These are phyloP conservation scores for Suillus spraguei DNA, from an alignment of 768 basidiomycete species.

Conservation along the genomic window DNA sequence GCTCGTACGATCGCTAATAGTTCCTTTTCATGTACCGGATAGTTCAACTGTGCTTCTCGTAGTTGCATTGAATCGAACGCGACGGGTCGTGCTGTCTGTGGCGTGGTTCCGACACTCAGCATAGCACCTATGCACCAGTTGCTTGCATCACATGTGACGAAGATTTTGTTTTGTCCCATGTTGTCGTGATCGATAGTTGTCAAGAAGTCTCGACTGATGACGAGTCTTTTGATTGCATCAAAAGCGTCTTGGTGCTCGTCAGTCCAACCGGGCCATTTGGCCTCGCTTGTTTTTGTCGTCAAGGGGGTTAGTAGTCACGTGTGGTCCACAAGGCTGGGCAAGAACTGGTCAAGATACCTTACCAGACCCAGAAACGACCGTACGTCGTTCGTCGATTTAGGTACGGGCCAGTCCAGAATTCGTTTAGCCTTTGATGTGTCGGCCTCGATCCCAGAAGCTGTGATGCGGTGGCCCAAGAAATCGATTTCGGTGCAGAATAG, in stretches of 20 bases:
- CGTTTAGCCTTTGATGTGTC: slow-evolving; percentile 27
- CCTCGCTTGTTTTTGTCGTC: slow-evolving; percentile 23
- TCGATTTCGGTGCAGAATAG: slow-evolving; percentile 27
- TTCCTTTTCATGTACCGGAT: slow-evolving; percentile 43
- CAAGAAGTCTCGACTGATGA: slow-evolving; percentile 27
- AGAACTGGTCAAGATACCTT: slow-evolving; percentile 19
- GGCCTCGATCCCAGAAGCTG: slow-evolving; percentile 25
- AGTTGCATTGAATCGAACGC: slow-evolving; percentile 15
- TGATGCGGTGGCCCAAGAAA: slow-evolving; percentile 34
- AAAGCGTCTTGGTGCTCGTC: background rate
- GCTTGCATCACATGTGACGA: slow-evolving; percentile 15
- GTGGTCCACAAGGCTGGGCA: slow-evolving; percentile 20
- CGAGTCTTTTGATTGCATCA: slow-evolving; percentile 26
- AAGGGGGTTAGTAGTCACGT: slow-evolving; percentile 11
- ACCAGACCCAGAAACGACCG: no score
- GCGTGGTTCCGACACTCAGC: background rate
- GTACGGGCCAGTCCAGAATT: slow-evolving; percentile 19
- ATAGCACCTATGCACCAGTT: slow-evolving; percentile 5
- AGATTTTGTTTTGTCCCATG: background rate
- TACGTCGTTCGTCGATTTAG: no score
- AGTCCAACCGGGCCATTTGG: slow-evolving; percentile 30
- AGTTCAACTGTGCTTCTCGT: slow-evolving; percentile 28
- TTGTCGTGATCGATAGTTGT: slow-evolving; percentile 36
- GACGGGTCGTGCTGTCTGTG: slow-evolving; percentile 6
- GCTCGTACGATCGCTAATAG: slow-evolving; percentile 38